Conservation (phyloP, 371 early-diverging fungal genomes). For the Blakeslea trispora region DNA sequence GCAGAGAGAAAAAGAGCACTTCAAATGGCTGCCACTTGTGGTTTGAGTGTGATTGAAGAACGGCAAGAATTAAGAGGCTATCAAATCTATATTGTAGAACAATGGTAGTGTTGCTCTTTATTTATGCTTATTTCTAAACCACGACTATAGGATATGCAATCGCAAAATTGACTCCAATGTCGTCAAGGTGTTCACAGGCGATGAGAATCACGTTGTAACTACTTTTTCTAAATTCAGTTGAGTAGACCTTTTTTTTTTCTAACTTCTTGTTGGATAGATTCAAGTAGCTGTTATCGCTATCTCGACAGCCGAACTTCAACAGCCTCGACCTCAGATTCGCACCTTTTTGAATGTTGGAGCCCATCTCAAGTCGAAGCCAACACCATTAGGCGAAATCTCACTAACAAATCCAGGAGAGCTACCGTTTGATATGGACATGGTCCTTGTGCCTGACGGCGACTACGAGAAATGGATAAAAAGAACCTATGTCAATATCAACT, state of each 20-base stretch:
- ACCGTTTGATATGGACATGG: constrained; percentile 61
- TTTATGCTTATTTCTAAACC: neutral
- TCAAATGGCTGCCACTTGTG: constrained; percentile 50
- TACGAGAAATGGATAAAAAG: constrained; percentile 57
- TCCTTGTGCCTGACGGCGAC: constrained; percentile 65
- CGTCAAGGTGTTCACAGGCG: constrained; percentile 67
- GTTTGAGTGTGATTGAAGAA: constrained; percentile 49
- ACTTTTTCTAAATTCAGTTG: too few relatives aligned
- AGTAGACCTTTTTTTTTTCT: too few relatives aligned
- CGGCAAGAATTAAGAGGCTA: constrained; percentile 57
- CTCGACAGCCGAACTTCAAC: constrained; percentile 50
- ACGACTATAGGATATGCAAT: constrained; percentile 59
- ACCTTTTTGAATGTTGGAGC: constrained; percentile 41
- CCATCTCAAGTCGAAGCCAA: constrained; percentile 54
- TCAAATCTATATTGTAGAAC: constrained; percentile 70
- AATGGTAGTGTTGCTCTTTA: constrained; percentile 49
- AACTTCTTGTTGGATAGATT: constrained; percentile 30
- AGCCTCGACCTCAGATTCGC: constrained; percentile 53
- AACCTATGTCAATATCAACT: constrained; percentile 65
- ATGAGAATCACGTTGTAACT: constrained; percentile 56
- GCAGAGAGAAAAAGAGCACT: constrained; percentile 54
- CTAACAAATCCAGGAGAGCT: constrained; percentile 62
- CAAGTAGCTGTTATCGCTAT: constrained; percentile 60
- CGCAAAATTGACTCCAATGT: constrained; percentile 58
- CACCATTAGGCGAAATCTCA: constrained; percentile 58